Evolutionary conservation across 768 basidiomycete genomes (phyloP).

Genomic region (Xerocomellus amylosporus): DNA sequence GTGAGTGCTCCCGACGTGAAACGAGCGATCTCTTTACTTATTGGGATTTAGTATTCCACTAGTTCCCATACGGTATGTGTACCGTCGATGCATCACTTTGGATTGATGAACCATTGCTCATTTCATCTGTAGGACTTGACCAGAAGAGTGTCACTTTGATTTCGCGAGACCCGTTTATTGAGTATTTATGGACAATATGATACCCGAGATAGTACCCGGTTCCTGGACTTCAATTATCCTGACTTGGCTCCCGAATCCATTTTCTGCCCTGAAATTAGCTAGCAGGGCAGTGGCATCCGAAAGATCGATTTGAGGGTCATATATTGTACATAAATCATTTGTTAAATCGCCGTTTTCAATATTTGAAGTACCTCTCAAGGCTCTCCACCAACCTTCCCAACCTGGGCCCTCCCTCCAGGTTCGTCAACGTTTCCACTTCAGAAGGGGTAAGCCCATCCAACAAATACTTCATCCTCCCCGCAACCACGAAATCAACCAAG

Average conservation of each 20-base stretch:
- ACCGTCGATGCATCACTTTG: not conserved
- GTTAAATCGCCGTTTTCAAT: not conserved
- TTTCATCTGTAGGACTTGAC: constrained; percentile 12
- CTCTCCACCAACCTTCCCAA: constrained; percentile 13
- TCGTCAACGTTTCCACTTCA: constrained; percentile 6
- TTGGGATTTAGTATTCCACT: constrained; percentile 9
- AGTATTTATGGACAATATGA: too few relatives aligned
- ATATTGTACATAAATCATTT: too few relatives aligned
- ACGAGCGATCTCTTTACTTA: not conserved
- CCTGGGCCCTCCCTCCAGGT: constrained; percentile 8
- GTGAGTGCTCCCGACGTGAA: constrained; percentile 12
- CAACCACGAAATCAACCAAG: constrained; percentile 21
- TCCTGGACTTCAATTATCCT: too few relatives aligned
- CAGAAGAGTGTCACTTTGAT: constrained; percentile 8
- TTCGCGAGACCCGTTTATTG: not conserved
- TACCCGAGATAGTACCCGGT: too few relatives aligned
- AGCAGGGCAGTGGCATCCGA: too few relatives aligned
- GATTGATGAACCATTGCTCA: not conserved
- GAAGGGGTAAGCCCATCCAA: constrained; percentile 9
- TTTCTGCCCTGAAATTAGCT: too few relatives aligned
- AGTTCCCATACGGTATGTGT: constrained; percentile 9
- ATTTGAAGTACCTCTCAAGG: constrained; percentile 16
- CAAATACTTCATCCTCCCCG: constrained; percentile 15
- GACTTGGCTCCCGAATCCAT: too few relatives aligned
- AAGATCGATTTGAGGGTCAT: too few relatives aligned